Evolutionary conservation across 2,329 filamentous ascomycete species (phyloP), one percentile per base, ranked within the genome.

Genomic region (Ampelomyces quisqualis): DNA sequence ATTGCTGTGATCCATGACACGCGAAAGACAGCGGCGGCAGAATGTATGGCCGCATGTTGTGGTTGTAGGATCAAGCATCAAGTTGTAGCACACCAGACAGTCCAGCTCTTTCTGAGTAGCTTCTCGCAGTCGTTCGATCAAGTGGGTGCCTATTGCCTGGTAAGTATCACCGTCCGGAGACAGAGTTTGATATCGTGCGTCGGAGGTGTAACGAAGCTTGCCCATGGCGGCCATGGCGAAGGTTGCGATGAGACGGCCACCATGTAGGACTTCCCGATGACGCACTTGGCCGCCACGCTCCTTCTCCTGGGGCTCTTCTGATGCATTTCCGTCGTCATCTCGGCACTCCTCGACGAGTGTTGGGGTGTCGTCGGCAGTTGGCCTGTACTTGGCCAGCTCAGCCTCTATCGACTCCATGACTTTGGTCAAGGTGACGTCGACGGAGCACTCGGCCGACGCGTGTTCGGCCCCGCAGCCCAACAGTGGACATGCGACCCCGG

Each of bases 21-120:
- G 81, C 40, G 83, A 80, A 15, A 95, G 74, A 63, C 90, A 96
- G 44, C 79, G 78, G 14, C 86, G 82, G 65, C 90, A 96, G 58
- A 93, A 91, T 0, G 89, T 95, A 65, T 96, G 90, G 1, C 90
- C 90, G 57, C 90, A 96, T 1, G 80, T 77, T 0, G 88, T 94
- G 0, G 90, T 95, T 36, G 90, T 73, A 0, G 90, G 89, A 47
- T 95, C 86, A 45, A 89, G 73, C 64, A 91, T 86, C 15, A 94
- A 68, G 27, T 82, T 80, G 65, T 91, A 94, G 69, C 90, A 95
- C 43, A 95, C 82, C 57, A 93, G 88, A 53, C 90, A 96, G 58
- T 95, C 89, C 59, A 94, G 73, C 62, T 95, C 89, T 11, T 75
- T 73, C 45, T 83, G 79, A 3, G 81, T 75, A 1, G 75, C 72